A percentile compares a stretch with the other conserved stretches of the same genome.
Evolutionary conservation across 116 monocot species (phyloP).

Genomic region (Thalassia testudinum): DNA sequence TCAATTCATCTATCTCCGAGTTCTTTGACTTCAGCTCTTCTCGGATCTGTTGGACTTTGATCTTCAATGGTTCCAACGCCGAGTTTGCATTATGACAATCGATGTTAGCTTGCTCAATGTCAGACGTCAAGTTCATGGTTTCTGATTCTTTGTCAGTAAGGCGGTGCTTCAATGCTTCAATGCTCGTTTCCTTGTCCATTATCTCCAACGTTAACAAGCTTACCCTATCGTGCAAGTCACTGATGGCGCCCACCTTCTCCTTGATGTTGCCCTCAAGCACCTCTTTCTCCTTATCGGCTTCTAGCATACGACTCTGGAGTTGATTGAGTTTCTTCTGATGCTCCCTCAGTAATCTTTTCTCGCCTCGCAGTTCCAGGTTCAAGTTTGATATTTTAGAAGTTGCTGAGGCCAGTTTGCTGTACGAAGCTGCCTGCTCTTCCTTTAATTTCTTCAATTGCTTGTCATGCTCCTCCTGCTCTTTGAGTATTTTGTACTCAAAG

Average conservation of each 20-base stretch:
- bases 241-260: slow-evolving; percentile 24
- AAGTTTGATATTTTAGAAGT: slow-evolving; percentile 26
- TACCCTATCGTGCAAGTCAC: slow-evolving; percentile 31
- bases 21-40: slow-evolving; percentile 27
- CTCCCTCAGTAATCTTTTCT: slow-evolving; percentile 26
- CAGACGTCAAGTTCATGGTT: slow-evolving; percentile 20
- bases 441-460: slow-evolving; percentile 29
- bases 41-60: slow-evolving; percentile 17
- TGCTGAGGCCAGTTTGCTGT: slow-evolving; percentile 25
- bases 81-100: slow-evolving; percentile 34
- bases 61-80: slow-evolving; percentile 27
- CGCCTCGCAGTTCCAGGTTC: slow-evolving; percentile 26
- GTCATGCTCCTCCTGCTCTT: slow-evolving; percentile 25
- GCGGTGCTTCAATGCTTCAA: slow-evolving; percentile 24
- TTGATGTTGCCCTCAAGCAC: slow-evolving; percentile 33
- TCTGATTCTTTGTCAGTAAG: slow-evolving; percentile 39
- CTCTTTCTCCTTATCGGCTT: slow-evolving; percentile 29
- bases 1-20: slow-evolving; percentile 21
- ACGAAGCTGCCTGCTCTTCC: slow-evolving; percentile 28
- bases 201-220: slow-evolving; percentile 35
- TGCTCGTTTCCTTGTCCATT: slow-evolving; percentile 41
- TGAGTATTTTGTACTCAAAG: slow-evolving; percentile 21
- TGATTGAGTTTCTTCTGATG: slow-evolving; percentile 24
- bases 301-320: slow-evolving; percentile 22
- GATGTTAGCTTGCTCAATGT: slow-evolving; percentile 21